Conservation (phyloP, 768 basidiomycete genomes). For the Suillus spraguei region DNA sequence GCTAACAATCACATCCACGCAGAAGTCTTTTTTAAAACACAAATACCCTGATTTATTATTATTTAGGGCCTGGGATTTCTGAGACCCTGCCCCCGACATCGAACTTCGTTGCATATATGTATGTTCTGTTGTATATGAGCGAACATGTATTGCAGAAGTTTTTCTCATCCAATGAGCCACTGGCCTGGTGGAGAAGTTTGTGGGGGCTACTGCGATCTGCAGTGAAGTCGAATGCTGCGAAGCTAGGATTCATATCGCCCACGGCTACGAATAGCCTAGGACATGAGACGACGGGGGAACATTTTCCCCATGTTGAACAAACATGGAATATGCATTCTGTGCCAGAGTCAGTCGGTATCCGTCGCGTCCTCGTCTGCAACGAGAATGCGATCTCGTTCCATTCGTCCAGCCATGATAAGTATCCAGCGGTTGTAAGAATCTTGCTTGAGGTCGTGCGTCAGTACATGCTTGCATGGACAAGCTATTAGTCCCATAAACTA, state of each 20-base stretch:
- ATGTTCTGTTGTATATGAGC: neutral
- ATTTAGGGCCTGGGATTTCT: neutral
- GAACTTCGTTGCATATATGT: neutral
- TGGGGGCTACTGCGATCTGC: no score
- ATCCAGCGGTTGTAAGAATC: neutral
- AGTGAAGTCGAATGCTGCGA: constrained; percentile 37
- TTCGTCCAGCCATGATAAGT: neutral
- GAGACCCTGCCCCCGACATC: neutral
- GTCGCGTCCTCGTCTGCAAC: neutral
- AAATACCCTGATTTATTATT: neutral
- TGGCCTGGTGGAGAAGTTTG: constrained; percentile 61
- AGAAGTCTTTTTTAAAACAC: neutral
- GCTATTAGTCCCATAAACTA: neutral
- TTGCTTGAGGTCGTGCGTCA: neutral
- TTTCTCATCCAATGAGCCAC: constrained; percentile 19
- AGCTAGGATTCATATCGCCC: constrained; percentile 37
- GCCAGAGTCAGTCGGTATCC: constrained; percentile 49
- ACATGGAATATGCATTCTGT: constrained; percentile 47
- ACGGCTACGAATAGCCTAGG: constrained; percentile 58
- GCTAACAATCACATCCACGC: neutral
- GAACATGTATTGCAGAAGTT: constrained; percentile 52
- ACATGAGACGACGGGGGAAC: constrained; percentile 43
- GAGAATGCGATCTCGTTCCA: neutral
- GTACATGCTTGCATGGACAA: neutral
- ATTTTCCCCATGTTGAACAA: constrained; percentile 28